A percentile compares a stretch with the other conserved stretches of the same genome.
phyloP scores from a whole-genome alignment of 352 stramenopile genomes.

The Globisporangium rhizosaccharum region DNA sequence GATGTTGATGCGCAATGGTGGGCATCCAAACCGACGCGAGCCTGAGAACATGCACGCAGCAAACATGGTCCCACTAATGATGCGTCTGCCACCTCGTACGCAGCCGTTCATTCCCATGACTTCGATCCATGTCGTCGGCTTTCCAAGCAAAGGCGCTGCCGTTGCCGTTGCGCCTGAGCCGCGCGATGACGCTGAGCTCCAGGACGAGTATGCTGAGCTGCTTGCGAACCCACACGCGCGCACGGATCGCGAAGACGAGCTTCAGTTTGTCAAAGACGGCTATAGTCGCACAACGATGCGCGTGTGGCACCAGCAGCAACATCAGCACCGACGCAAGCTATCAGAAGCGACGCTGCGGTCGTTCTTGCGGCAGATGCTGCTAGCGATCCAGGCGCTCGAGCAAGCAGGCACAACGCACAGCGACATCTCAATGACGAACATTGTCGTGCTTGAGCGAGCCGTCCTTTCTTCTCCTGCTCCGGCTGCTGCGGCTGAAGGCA shows the following conservation, averaged over 20 bases:
- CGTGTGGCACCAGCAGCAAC: slow-evolving; percentile 32
- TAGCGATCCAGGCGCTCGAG: slow-evolving; percentile 56
- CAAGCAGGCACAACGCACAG: slow-evolving; percentile 29
- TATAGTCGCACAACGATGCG: slow-evolving; percentile 25
- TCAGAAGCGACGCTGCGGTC: slow-evolving; percentile 37
- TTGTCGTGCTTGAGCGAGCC: slow-evolving; percentile 32
- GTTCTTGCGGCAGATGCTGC: slow-evolving; percentile 55
- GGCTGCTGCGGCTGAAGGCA: too few relatives aligned
- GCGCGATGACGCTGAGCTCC: not conserved
- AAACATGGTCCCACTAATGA: not conserved
- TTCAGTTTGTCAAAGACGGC: slow-evolving; percentile 21
- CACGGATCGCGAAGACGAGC: slow-evolving; percentile 6
- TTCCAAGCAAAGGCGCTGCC: not conserved
- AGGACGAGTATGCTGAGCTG: slow-evolving; percentile 5
- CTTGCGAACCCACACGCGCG: slow-evolving; percentile 3
- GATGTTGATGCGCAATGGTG: slow-evolving; percentile 1
- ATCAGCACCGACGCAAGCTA: slow-evolving; percentile 17
- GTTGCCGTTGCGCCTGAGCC: not conserved
- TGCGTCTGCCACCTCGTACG: not conserved
- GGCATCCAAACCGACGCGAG: not conserved
- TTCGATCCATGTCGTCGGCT: slow-evolving; percentile 9
- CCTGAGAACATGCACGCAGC: not conserved
- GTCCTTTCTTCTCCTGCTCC: too few relatives aligned
- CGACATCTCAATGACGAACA: slow-evolving; percentile 48
- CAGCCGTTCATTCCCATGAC: not conserved